These are phyloP conservation scores for Tuber melanosporum DNA, from an alignment of 495 filamentous ascomycete genomes.

Conservation along the genomic window DNA sequence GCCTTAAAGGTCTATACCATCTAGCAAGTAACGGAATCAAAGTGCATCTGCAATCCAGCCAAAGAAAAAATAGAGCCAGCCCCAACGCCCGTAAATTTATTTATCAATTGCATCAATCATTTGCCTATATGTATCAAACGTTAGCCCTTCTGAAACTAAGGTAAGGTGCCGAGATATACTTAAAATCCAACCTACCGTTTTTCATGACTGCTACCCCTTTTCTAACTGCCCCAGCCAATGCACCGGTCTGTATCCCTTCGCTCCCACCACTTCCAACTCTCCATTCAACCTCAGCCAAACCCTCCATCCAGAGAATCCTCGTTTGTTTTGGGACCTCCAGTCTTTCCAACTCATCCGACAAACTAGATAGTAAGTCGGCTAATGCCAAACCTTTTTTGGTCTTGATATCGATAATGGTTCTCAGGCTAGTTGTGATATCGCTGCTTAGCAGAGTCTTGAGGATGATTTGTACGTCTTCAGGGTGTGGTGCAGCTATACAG, in stretches of 20 bases:
- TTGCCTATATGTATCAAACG: neutral
- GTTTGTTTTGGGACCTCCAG: constrained; percentile 81
- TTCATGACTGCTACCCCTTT: constrained; percentile 73
- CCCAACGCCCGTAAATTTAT: neutral
- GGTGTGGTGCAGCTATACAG: constrained; percentile 93
- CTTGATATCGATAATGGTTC: constrained; percentile 81
- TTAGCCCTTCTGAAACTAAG: neutral
- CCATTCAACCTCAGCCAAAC: constrained; percentile 87
- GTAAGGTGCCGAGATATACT: neutral
- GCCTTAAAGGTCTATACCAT: neutral
- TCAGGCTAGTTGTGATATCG: constrained; percentile 79
- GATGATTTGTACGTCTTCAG: constrained; percentile 78
- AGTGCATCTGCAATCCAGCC: neutral
- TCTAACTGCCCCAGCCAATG: constrained; percentile 80
- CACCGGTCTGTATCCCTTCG: constrained; percentile 88
- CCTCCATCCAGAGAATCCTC: constrained; percentile 84
- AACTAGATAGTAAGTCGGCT: constrained; percentile 81
- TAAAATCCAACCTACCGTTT: constrained; percentile 12
- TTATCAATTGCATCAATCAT: neutral
- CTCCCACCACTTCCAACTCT: constrained; percentile 79
- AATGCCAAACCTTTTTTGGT: constrained; percentile 78
- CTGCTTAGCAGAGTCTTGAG: constrained; percentile 72
- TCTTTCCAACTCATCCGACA: constrained; percentile 72
- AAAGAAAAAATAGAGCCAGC: neutral
- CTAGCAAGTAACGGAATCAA: neutral